Percentiles rank a stretch among this genome's conserved stretches.
Conservation (phyloP, 768 basidiomycete species). For the Paxillus ammoniavirescens region DNA sequence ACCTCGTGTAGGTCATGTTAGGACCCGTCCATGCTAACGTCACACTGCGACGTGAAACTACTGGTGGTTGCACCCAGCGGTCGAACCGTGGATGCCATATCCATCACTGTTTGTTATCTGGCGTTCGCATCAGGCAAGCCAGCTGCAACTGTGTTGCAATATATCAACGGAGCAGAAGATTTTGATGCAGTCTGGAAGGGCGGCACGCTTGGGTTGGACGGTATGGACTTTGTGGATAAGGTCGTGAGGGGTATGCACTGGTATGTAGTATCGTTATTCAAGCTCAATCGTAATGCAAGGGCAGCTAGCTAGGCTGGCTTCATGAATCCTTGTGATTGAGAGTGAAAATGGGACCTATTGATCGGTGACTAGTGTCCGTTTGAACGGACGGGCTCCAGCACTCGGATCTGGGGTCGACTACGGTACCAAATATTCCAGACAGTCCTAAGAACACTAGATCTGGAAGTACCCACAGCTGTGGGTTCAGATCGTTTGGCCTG, state of each 20-base stretch:
- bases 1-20: slow-evolving; percentile 18
- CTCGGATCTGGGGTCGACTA: no score
- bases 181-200: slow-evolving; percentile 29
- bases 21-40: background rate
- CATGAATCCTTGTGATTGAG: no score
- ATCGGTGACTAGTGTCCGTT: no score
- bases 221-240: slow-evolving; percentile 21
- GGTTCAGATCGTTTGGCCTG: no score
- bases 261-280: background rate
- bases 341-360: no score
- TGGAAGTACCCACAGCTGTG: no score
- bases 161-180: slow-evolving; percentile 23
- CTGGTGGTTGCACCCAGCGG: slow-evolving; percentile 28
- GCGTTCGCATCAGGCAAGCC: slow-evolving; percentile 22
- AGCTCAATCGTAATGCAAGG: background rate
- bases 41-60: slow-evolving; percentile 13
- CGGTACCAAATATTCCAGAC: no score
- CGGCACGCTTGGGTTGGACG: slow-evolving; percentile 23
- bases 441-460: no score
- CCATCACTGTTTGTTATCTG: slow-evolving; percentile 27
- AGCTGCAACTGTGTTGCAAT: slow-evolving; percentile 20
- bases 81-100: slow-evolving; percentile 30
- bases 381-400: no score
- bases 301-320: no score
- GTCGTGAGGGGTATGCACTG: slow-evolving; percentile 24